Conservation (phyloP, 176 grass and related monocot species). For the Paspalum vaginatum region DNA sequence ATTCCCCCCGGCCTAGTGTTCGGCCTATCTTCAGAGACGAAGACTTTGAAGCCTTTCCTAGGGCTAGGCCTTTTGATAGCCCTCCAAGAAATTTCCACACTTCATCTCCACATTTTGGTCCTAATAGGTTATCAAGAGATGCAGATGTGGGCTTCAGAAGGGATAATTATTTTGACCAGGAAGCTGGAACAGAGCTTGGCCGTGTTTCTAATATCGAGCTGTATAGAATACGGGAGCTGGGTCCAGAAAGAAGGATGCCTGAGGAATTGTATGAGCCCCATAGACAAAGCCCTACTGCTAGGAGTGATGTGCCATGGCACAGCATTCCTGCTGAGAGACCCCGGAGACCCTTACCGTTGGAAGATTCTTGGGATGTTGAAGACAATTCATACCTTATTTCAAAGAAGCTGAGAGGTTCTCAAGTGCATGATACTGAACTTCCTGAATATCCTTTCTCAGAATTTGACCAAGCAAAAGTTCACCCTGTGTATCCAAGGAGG, state of each 20-base stretch:
- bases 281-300: constrained; percentile 49
- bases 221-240: constrained; percentile 38
- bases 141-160: constrained; percentile 42
- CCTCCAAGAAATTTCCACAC: constrained; percentile 52
- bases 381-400: constrained; percentile 51
- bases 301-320: constrained; percentile 53
- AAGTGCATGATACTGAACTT: constrained; percentile 71
- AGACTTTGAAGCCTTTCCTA: constrained; percentile 42
- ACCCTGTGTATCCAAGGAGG: constrained; percentile 47
- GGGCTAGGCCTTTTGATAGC: constrained; percentile 52
- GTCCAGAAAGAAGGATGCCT: constrained; percentile 57
- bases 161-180: constrained; percentile 46
- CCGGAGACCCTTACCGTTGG: constrained; percentile 47
- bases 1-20: constrained; percentile 43
- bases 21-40: constrained; percentile 33
- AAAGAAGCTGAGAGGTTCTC: constrained; percentile 57
- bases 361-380: constrained; percentile 59
- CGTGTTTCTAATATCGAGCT: constrained; percentile 45
- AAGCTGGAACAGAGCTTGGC: constrained; percentile 34
- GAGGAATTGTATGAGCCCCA: constrained; percentile 54
- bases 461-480: constrained; percentile 51
- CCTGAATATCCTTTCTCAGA: constrained; percentile 91
- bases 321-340: constrained; percentile 53
- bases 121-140: constrained; percentile 45
- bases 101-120: constrained; percentile 34